Percentiles rank a stretch among this genome's conserved stretches.
Evolutionary conservation across 305 asterid genomes (phyloP).

Genomic region (Withania somnifera): DNA sequence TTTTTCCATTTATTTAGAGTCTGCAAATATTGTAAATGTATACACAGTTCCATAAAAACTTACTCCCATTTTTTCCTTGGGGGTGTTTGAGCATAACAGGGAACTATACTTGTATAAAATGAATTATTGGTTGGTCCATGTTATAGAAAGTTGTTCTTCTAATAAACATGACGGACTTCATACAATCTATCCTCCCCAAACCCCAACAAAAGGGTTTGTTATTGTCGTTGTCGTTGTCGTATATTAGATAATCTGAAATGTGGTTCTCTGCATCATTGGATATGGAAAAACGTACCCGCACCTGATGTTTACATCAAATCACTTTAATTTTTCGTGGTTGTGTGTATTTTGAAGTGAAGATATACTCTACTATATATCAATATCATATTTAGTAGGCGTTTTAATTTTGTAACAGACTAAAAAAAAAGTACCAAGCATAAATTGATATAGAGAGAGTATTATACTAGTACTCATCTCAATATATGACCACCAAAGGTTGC

Average conservation of each 20-base stretch:
- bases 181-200: too few relatives aligned
- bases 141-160: not conserved
- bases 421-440: not conserved
- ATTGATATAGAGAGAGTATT: not conserved
- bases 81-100: not conserved
- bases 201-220: too few relatives aligned
- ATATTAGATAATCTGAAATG: too few relatives aligned
- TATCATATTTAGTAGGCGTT: too few relatives aligned
- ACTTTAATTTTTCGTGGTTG: too few relatives aligned
- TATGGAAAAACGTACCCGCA: not conserved
- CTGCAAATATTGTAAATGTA: not conserved
- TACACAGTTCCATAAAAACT: not conserved
- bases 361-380: too few relatives aligned
- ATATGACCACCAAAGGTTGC: not conserved
- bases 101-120: not conserved
- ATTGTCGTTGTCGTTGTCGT: too few relatives aligned
- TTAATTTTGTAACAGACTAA: too few relatives aligned
- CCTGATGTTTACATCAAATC: not conserved
- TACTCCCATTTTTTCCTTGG: not conserved
- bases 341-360: too few relatives aligned
- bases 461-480: not conserved
- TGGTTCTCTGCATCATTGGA: not conserved
- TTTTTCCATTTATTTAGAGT: not conserved
- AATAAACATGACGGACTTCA: not conserved
- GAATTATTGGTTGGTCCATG: not conserved